Base-by-base conservation (phyloP, 2,329 filamentous ascomycete species). In the Furcasterigmium sp. region DNA sequence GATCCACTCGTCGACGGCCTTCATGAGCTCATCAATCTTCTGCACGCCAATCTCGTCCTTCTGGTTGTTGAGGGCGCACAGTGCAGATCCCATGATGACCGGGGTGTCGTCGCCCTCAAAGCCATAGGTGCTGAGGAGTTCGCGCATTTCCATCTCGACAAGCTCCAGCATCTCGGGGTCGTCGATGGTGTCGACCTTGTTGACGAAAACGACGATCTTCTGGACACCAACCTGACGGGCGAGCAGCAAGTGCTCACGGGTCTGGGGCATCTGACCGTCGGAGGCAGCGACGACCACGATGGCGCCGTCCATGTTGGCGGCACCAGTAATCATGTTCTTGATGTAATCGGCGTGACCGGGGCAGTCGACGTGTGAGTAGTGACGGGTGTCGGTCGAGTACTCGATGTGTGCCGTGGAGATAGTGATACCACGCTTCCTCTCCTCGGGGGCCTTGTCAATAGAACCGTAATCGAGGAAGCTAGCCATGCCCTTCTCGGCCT, bases 281-380 rank as follows among this genome's bases (percentile, higher is more conserved):
- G 90, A 95, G 56, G 93, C 93, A 57, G 94, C 94, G 58, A 98
- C 94, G 55, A 98, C 93, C 60, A 98, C 96, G 65, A 98, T 91
- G 60, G 93, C 91, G 60, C 93, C 93, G 60, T 98, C 93, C 93
- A 98, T 98, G 78, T 90, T 95, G 60, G 94, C 91, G 51, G 93
- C 91, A 83, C 93, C 93, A 55, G 93, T 98, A 69, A 98, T 98
- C 93, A 98, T 98, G 85, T 98, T 98, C 83, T 98, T 98, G 78
- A 98, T 97, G 80, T 98, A 98, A 89, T 98, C 93, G 72, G 93
- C 93, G 85, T 98, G 93, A 72, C 93, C 93, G 46, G 93, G 93
- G 73, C 93, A 98, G 81, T 98, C 93, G 76, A 98, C 93, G 81
- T 98, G 93, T 60, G 93, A 93, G 75, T 98, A 98, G 77, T 98